A percentile compares a stretch with the other conserved stretches of the same genome.
These are phyloP conservation scores for Podaxis mareebaensis DNA, from an alignment of 768 basidiomycete species.

Conservation along the genomic window DNA sequence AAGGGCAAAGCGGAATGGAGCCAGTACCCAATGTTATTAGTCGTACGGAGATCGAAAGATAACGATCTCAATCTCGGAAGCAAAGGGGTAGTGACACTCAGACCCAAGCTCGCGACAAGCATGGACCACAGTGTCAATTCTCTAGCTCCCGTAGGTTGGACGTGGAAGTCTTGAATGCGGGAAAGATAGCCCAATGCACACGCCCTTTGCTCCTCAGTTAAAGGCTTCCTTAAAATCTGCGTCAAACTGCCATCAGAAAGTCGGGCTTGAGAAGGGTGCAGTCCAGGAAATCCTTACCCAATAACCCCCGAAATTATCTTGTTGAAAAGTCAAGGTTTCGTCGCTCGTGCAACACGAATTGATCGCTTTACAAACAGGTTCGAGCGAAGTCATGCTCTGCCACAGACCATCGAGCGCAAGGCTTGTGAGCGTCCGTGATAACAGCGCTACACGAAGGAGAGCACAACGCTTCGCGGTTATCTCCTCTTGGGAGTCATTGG, in stretches of 20 bases:
- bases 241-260: not conserved
- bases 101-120: not conserved
- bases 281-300: not conserved
- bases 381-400: constrained; percentile 2
- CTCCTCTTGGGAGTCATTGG: not conserved
- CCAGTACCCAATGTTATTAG: not conserved
- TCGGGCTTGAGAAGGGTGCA: not conserved
- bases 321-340: not conserved
- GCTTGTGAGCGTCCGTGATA: not conserved
- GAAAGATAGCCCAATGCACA: not conserved
- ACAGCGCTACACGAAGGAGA: not conserved
- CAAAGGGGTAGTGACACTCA: not conserved
- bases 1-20: not conserved
- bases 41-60: not conserved
- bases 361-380: not conserved
- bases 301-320: not conserved
- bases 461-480: not conserved
- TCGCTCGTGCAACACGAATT: not conserved
- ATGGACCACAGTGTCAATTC: constrained; percentile 1
- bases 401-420: not conserved
- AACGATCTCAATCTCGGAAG: not conserved
- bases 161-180: constrained; percentile 2
- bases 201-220: not conserved
- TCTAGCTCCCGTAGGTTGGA: not conserved
- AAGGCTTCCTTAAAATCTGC: not conserved